Base-by-base conservation (phyloP, 2,329 filamentous ascomycete species). In the Cytospora paraplurivora region DNA sequence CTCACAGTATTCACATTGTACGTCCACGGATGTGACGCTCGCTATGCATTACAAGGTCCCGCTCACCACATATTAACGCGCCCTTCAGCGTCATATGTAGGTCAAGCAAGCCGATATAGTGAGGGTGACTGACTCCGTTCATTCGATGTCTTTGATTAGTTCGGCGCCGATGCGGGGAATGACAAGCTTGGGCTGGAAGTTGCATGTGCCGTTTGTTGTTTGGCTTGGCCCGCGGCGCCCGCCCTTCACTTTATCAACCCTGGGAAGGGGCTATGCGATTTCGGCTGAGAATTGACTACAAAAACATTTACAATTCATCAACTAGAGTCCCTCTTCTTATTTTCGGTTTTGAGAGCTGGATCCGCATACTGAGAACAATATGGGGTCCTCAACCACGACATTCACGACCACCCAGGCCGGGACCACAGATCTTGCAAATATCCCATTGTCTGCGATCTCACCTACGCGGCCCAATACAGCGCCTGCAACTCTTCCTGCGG, bases 121-220 rank as follows among this genome's bases (percentile, higher is more conserved):
- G 37, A 60, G 58, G 58, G 58, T 34, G 58, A 60, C 50, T 60
- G 58, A 54, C 17, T 35, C 58, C 58, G 58, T 11, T 27, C n/a
- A 50, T 35, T 35, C 35, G 4, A 34, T 37, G n/a, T 35, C 41
- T 50, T 4, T 27, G 27, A 27, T 57, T 13, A 41, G 41, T 33
- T 47, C 33, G 41, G 27, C 15, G 17, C n/a, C 37, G 49, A 33
- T 54, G 58, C 58, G 58, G 58, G 58, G 58, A 38, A 38, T 54
- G 57, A 37, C 35, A 13, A 19, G 34, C 34, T 44, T 35, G 27
- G 49, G 41, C 17, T 13, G 5, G 5, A 13, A 33, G 17, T 3
- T 37, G 37, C 37, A 41, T 17, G 37, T 41, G 37, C 13, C 6
- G 13, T 17, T 41, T n/a, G n/a, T n/a, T n/a, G n/a, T n/a, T n/a